Evolutionary conservation across 2,329 filamentous ascomycete species (phyloP).

Genomic region (Pseudophaeomoniella oleicola): DNA sequence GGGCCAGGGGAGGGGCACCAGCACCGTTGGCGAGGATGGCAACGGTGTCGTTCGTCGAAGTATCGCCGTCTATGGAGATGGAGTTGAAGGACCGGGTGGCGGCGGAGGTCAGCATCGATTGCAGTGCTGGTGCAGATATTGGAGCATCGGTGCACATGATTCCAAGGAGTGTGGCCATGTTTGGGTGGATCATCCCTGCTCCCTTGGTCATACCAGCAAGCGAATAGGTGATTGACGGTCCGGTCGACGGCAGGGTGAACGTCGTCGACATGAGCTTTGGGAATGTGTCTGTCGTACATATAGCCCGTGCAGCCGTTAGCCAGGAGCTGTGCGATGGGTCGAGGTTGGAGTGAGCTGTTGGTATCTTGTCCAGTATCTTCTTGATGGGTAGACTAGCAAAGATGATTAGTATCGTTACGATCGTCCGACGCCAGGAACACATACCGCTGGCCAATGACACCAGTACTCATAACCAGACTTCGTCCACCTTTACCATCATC

Average conservation of each 20-base stretch:
- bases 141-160: conserved; percentile 87
- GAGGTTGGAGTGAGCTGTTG: conserved; percentile 56
- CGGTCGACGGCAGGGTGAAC: conserved; percentile 71
- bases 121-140: conserved; percentile 53
- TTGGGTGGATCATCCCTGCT: conserved; percentile 97
- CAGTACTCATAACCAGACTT: conserved; percentile 96
- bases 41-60: conserved; percentile 92
- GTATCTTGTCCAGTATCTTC: conserved; percentile 76
- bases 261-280: conserved; percentile 80
- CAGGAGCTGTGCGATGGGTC: conserved; percentile 70
- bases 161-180: conserved; percentile 92
- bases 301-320: conserved; percentile 73
- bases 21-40: conserved; percentile 92
- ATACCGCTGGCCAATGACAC: conserved; percentile 77
- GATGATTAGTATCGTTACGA: no score
- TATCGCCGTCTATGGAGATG: conserved; percentile 94
- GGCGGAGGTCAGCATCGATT: conserved; percentile 55
- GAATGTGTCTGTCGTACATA: conserved; percentile 97
- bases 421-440: no score
- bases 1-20: conserved; percentile 56
- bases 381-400: conserved; percentile 68
- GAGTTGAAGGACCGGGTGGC: conserved; percentile 84
- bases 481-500: conserved; percentile 30
- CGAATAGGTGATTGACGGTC: conserved; percentile 49
- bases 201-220: conserved; percentile 96